phyloP scores from a whole-genome alignment of 495 filamentous ascomycete genomes.

The Penicillium bialowiezense region DNA sequence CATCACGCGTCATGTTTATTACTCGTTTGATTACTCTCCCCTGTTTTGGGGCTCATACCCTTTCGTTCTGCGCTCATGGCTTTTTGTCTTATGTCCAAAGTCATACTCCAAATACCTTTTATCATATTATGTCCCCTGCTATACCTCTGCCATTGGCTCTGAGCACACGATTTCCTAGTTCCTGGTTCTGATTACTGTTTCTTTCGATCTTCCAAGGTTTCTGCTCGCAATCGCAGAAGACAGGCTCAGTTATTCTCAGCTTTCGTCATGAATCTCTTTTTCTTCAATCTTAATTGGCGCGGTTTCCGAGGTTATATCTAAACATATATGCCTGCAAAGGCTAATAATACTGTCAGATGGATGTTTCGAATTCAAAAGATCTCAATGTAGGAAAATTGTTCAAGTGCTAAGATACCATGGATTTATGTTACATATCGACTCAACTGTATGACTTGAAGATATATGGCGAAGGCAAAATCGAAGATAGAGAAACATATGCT shows the following conservation, averaged over 20 bases:
- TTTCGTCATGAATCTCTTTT: background rate
- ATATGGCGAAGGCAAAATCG: too few species aligned
- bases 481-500: background rate
- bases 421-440: background rate
- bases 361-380: too few species aligned
- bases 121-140: background rate
- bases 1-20: constrained; percentile 2
- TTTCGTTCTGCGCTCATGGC: constrained; percentile 4
- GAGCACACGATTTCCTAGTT: constrained; percentile 1
- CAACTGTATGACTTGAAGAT: too few species aligned
- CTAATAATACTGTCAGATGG: background rate
- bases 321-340: constrained; percentile 9
- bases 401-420: too few species aligned
- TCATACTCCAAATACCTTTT: constrained; percentile 8
- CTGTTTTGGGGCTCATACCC: constrained; percentile 15
- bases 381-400: background rate
- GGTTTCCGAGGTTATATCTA: background rate
- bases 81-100: constrained; percentile 3
- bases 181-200: background rate
- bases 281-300: background rate
- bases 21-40: background rate
- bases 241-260: background rate
- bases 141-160: background rate
- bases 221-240: background rate
- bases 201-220: too few species aligned